Evolutionary conservation across 331 rosid genomes (phyloP), one percentile per base, ranked within the genome.

Genomic region (Saraca asoca): DNA sequence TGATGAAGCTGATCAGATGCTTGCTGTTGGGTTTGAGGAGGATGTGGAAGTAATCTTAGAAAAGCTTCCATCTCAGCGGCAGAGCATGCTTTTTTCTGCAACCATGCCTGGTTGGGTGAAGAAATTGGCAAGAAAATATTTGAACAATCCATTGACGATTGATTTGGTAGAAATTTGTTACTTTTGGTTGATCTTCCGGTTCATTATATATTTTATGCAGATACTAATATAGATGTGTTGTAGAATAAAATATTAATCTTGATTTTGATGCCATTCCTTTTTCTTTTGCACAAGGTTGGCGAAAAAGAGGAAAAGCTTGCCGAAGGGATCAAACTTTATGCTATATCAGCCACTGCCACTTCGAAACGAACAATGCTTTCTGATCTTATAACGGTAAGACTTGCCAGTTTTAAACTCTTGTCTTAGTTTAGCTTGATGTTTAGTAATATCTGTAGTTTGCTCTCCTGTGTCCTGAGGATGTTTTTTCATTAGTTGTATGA

Each of bases 1-100:
- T 31, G 99, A 94, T 34, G 99, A 94, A 86, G 99, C 99, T 55
- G 99, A 94, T 83, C 96, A 79, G 77, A 94, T 94, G 98, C 99
- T 94, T 81, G 99, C 99, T 16, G 99, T 94, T 73, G 99, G 97
- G 69, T 94, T 94, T 79, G 98, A 94, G 87, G 99, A 94, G 78
- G 99, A 85, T 71, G 99, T 94, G 74, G 99, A 94, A 86, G 34
- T 76, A 20, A 94, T 94, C 72, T 77, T 94, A 14, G 83, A 90
- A 57, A 81, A 74, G 66, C 92, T 94, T 67, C 99, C 97, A 52
- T 39, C 95, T 34, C 44, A 79, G 78, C 75, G 96, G 56, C 97
- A 94, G 73, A 94, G 86, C 82, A 90, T 94, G 99, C 99, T 94
- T 66, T 94, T 94, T 76, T 90, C 97, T 44, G 99, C 97, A 43